Evolutionary conservation across 179 eudicot genomes (phyloP).

Genomic region (Nepenthes alata): DNA sequence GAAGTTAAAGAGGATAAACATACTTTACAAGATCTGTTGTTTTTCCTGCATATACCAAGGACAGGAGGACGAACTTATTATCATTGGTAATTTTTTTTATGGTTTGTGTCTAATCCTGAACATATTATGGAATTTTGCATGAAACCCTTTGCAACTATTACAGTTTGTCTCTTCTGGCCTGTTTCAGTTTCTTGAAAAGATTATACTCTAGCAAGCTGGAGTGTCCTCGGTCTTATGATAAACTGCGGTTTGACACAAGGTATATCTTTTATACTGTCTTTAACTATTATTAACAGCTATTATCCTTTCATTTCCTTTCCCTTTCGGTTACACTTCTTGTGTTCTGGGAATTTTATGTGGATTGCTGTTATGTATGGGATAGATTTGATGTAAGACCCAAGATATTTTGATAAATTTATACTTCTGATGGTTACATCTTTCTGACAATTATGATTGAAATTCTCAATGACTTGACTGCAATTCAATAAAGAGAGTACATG

Average conservation of each 20-base stretch:
- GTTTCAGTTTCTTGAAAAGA: slow-evolving; percentile 71
- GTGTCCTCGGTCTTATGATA: slow-evolving; percentile 96
- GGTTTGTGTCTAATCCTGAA: not conserved
- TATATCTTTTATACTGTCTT: slow-evolving; percentile 14
- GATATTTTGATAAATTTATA: too few relatives aligned
- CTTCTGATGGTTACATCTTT: too few relatives aligned
- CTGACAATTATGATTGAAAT: too few relatives aligned
- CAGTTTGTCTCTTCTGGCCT: slow-evolving; percentile 5
- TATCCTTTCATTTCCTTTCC: too few relatives aligned
- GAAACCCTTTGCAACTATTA: not conserved
- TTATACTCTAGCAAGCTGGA: slow-evolving; percentile 55
- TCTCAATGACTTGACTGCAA: too few relatives aligned
- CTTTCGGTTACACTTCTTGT: too few relatives aligned
- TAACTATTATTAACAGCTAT: not conserved
- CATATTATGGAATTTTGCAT: not conserved
- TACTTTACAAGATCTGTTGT: slow-evolving; percentile 54
- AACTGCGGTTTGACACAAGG: slow-evolving; percentile 81
- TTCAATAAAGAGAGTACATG: too few relatives aligned
- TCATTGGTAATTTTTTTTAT: slow-evolving; percentile 40
- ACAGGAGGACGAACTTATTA: slow-evolving; percentile 91
- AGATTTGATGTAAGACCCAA: too few relatives aligned
- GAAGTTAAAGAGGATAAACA: slow-evolving; percentile 55
- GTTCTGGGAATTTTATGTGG: too few relatives aligned
- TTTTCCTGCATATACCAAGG: slow-evolving; percentile 87
- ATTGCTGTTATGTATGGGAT: too few relatives aligned